These are phyloP conservation scores for Cryptococcus sp. DNA, from an alignment of 1,284 basidiomycete species.

Conservation along the genomic window DNA sequence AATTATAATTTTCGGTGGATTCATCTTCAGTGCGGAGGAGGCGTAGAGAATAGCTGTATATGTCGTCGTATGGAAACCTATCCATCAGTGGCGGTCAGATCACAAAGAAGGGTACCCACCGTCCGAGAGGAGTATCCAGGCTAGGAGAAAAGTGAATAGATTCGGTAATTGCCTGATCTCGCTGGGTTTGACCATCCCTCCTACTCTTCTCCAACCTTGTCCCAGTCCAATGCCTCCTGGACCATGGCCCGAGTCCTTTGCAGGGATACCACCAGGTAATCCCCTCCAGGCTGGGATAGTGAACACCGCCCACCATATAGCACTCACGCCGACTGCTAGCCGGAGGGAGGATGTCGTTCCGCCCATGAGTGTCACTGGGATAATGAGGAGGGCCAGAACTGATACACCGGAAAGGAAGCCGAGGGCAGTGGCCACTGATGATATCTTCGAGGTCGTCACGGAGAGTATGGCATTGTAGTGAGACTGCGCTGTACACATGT, in stretches of 20 bases:
- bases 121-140: slow-evolving; percentile 88
- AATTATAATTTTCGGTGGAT: slow-evolving; percentile 49
- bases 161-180: slow-evolving; percentile 70
- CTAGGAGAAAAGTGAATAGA: slow-evolving; percentile 78
- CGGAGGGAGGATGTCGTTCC: slow-evolving; percentile 70
- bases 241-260: slow-evolving; percentile 5
- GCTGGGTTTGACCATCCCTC: slow-evolving; percentile 61
- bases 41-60: slow-evolving; percentile 46
- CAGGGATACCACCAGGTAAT: slow-evolving; percentile 53
- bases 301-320: slow-evolving; percentile 78
- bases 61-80: slow-evolving; percentile 46
- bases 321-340: slow-evolving; percentile 72
- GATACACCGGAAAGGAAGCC: slow-evolving; percentile 69
- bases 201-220: slow-evolving; percentile 36
- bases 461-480: slow-evolving; percentile 59
- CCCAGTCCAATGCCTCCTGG: slow-evolving; percentile 23
- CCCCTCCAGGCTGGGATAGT: slow-evolving; percentile 69
- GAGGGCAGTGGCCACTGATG: slow-evolving; percentile 72
- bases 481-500: not conserved
- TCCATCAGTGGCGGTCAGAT: not conserved
- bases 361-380: slow-evolving; percentile 63
- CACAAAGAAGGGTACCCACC: slow-evolving; percentile 52
- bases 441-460: slow-evolving; percentile 68
- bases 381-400: slow-evolving; percentile 66
- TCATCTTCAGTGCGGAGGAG: slow-evolving; percentile 43